Base-by-base conservation (phyloP, 2,329 filamentous ascomycete species). In the Cercospora sp. region DNA sequence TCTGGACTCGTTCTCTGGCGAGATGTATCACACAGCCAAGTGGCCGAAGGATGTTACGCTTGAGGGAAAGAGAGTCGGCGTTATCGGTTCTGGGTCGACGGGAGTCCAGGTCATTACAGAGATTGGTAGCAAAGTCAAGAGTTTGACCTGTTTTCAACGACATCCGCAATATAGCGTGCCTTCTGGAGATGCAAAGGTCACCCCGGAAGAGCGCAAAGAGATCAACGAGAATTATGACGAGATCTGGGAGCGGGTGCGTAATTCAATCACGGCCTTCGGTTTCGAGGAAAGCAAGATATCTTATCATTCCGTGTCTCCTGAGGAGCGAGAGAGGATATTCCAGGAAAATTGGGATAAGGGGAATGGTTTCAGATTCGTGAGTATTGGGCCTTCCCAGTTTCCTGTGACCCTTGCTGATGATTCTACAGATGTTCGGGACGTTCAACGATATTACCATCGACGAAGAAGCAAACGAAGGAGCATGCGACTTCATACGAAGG, bases 401-500 rank as follows among this genome's bases (percentile, higher is more conserved):
- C 18, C 6, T n/a, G 16, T 10, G 10, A 4, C 12, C 20, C 18
- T 12, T 45, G 30, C 63, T 64, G 36, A 64, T 23, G 16, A 5
- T 59, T 12, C 1, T 8, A 12, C 16, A 66, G 42, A 87, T 86
- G 85, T 79, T 88, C 0, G 77, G 78, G 5, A 75, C 80, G 2
- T 89, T 88, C 78, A 83, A 83, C 63, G 87, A 90, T 64, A 80
- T 81, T 60, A 69, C 87, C 4, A 75, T 77, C 18, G 77, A 81
- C 30, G 51, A 76, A 0, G 79, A 84, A 13, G 84, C 84, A 2
- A 89, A 88, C 72, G 75, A 80, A n/a, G 80, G 82, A 63, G 79
- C 81, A 0, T 89, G 88, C 72, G 77, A 83, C 2, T 88, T 87
- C 74, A 88, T 86, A 84, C 79, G 79, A 2, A 80, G 80, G 67